Percentiles rank a stretch among this genome's conserved stretches.
Evolutionary conservation across 1,284 basidiomycete species (phyloP).

Genomic region (Athelia sp.): DNA sequence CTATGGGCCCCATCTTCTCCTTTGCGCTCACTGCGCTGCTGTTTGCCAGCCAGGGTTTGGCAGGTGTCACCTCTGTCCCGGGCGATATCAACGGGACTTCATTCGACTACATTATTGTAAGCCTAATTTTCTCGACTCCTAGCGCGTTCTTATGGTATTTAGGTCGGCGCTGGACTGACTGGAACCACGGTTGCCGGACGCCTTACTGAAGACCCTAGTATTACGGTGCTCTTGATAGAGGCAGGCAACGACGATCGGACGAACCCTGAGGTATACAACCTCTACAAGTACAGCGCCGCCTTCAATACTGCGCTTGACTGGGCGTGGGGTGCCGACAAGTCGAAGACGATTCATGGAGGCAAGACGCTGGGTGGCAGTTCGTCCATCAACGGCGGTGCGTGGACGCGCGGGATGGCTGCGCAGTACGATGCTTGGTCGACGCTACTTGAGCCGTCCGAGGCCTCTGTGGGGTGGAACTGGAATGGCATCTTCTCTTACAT

Average conservation of each 20-base stretch:
- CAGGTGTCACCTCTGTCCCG: constrained; percentile 29
- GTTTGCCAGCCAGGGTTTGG: neutral
- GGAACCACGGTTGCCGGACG: constrained; percentile 60
- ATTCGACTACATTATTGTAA: constrained; percentile 63
- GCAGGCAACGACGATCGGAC: constrained; percentile 47
- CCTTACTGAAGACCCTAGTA: constrained; percentile 48
- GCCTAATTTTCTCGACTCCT: neutral
- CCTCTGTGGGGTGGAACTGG: constrained; percentile 54
- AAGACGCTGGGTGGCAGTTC: constrained; percentile 57
- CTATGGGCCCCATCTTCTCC: too few species aligned
- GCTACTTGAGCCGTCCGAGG: constrained; percentile 45
- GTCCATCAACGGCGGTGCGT: constrained; percentile 56
- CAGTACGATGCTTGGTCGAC: constrained; percentile 56
- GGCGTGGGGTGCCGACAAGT: constrained; percentile 43
- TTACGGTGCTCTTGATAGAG: constrained; percentile 55
- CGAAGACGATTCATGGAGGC: constrained; percentile 42
- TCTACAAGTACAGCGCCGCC: constrained; percentile 41
- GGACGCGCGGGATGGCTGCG: constrained; percentile 48
- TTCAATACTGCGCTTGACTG: constrained; percentile 45
- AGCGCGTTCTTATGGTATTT: neutral
- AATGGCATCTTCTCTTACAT: constrained; percentile 42
- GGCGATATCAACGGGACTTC: constrained; percentile 29
- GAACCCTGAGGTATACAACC: constrained; percentile 41
- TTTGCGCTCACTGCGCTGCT: neutral
- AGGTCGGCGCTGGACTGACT: constrained; percentile 50